Evolutionary conservation across 306 rosid species (phyloP), one percentile per base, ranked within the genome.

Genomic region (Sicyos edulis): DNA sequence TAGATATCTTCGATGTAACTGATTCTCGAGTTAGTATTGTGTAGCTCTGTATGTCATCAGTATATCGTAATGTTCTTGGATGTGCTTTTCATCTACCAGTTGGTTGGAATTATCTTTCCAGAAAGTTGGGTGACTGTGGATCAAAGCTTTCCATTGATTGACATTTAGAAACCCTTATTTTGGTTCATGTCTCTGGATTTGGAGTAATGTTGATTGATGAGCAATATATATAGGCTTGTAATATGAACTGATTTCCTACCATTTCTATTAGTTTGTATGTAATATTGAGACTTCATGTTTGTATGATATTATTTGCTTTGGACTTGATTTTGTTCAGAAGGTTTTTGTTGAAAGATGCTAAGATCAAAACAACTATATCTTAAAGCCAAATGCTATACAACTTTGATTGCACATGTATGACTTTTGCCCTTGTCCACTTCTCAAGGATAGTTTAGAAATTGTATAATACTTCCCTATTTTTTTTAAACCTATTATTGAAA

Each of bases 171-270:
- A 22, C 62, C 59, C 21, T 54, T 54, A 54, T 54, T 56, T 11
- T 10, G 32, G 62, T 56, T 56, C 21, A 17, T 7, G 59, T 55
- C 26, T 61, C 13, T 63, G 49, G 8, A n/a, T 63, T 37, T 37
- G 69, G 69, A n/a, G 7, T 63, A 63, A 37, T 63, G 69, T 63
- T 63, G 49, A 61, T 22, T 61, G 7, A 61, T 42, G n/a, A 61
- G 40, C 68, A 61, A 61, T 61, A 61, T 61, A 12, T 61, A 16
- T 61, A 61, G 68, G 68, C 68, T 61, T 61, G 68, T 61, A 61
- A 34, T 61, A 34, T 32, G 22, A 61, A 7, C 19, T 61, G 68
- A 61, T 15, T 61, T 61, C 40, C 68, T 8, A 16, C 22, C 68
- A 61, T 59, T 59, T 26, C 44, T 61, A 32, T 32, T 32, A 32